phyloP scores from a whole-genome alignment of 306 rosid species.

The Casuarina glauca region DNA sequence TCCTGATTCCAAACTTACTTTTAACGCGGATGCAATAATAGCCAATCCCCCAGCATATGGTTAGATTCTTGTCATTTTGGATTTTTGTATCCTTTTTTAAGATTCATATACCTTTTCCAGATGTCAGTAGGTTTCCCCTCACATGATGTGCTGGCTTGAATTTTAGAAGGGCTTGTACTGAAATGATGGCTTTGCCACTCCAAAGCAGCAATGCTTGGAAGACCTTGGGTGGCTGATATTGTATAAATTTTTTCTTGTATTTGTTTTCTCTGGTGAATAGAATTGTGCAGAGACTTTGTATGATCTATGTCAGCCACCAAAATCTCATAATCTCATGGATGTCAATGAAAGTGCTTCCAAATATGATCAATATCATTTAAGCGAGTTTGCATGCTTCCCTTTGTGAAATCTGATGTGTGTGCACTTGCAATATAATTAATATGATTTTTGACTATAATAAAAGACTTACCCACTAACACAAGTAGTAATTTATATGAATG shows the following conservation, averaged over 20 bases:
- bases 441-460: background rate
- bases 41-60: conserved; percentile 98
- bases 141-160: background rate
- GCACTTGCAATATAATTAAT: background rate
- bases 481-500: background rate
- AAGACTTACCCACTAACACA: background rate
- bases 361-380: background rate
- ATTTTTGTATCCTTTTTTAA: background rate
- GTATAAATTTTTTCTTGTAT: background rate
- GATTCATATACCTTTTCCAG: background rate
- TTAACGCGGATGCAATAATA: conserved; percentile 80
- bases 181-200: background rate
- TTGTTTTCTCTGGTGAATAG: background rate
- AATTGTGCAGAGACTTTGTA: background rate
- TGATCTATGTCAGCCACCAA: background rate
- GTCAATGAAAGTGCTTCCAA: background rate
- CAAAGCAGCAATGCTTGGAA: background rate
- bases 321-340: background rate
- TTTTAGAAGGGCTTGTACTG: background rate
- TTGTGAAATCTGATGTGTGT: background rate
- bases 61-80: conserved; percentile 35
- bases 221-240: no score
- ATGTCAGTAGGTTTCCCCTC: background rate
- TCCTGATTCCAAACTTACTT: conserved; percentile 59
- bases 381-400: background rate